Percentiles rank a stretch among this genome's conserved stretches.
These are phyloP conservation scores for Solanum dulcamara DNA, from an alignment of 257 asterid genomes.

Conservation along the genomic window DNA sequence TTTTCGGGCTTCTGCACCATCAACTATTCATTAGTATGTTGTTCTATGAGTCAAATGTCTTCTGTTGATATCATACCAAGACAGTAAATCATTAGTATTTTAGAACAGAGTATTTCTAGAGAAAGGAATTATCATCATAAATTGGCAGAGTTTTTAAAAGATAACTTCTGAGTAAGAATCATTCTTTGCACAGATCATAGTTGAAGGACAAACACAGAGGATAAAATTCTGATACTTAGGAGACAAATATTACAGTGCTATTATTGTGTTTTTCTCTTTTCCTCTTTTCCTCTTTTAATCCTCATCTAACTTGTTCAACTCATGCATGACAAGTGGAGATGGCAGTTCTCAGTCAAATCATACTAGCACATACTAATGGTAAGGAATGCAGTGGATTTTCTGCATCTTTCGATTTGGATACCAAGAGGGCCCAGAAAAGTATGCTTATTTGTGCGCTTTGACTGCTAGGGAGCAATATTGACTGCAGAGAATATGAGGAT, in stretches of 20 bases:
- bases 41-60: background rate
- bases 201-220: background rate
- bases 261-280: background rate
- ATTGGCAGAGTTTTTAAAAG: background rate
- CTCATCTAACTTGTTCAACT: background rate
- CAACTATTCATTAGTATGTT: background rate
- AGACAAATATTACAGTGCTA: background rate
- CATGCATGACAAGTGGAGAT: background rate
- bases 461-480: background rate
- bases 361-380: background rate
- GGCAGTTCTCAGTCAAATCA: background rate
- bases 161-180: background rate
- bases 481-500: background rate
- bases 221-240: background rate
- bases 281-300: background rate
- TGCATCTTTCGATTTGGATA: background rate
- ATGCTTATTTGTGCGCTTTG: background rate
- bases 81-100: background rate
- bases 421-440: background rate
- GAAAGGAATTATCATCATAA: background rate
- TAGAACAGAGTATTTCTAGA: background rate
- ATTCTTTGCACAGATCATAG: background rate
- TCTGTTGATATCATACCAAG: background rate
- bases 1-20: constrained; percentile 59
- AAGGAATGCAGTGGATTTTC: background rate